phyloP scores from a whole-genome alignment of 768 basidiomycete genomes.

The Brasilioporus rufonigricans region DNA sequence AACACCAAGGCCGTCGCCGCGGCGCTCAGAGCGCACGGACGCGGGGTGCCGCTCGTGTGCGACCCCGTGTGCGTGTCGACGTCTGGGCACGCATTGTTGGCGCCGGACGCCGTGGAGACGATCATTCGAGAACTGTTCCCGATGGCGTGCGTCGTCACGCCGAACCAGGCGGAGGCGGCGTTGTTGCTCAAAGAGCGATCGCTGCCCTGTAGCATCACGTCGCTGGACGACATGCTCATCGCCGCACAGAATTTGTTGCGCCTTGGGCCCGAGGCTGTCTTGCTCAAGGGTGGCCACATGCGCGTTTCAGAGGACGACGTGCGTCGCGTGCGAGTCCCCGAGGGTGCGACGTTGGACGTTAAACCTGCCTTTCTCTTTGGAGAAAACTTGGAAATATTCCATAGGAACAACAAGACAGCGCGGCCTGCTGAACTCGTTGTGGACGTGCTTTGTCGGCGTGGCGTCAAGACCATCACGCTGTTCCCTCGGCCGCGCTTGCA shows the following conservation, averaged over 20 bases:
- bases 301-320: slow-evolving; percentile 46
- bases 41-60: slow-evolving; percentile 65
- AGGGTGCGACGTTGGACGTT: slow-evolving; percentile 35
- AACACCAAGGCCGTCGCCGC: slow-evolving; percentile 51
- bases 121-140: slow-evolving; percentile 69
- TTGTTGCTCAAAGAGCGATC: slow-evolving; percentile 50
- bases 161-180: slow-evolving; percentile 81
- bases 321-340: slow-evolving; percentile 22
- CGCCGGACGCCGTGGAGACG: slow-evolving; percentile 58
- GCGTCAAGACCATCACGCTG: slow-evolving; percentile 39
- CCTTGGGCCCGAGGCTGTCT: slow-evolving; percentile 53
- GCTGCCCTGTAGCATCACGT: slow-evolving; percentile 34
- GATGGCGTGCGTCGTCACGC: slow-evolving; percentile 70
- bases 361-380: slow-evolving; percentile 44
- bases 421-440: slow-evolving; percentile 46
- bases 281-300: slow-evolving; percentile 88
- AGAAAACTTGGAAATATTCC: slow-evolving; percentile 66
- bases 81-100: slow-evolving; percentile 77
- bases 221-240: slow-evolving; percentile 57
- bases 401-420: slow-evolving; percentile 7
- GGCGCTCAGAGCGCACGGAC: slow-evolving; percentile 40
- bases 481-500: slow-evolving; percentile 62
- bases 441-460: slow-evolving; percentile 54
- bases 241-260: slow-evolving; percentile 50
- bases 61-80: slow-evolving; percentile 94